Evolutionary conservation across 2,329 filamentous ascomycete species (phyloP).

Genomic region (Blastomyces gilchristii): DNA sequence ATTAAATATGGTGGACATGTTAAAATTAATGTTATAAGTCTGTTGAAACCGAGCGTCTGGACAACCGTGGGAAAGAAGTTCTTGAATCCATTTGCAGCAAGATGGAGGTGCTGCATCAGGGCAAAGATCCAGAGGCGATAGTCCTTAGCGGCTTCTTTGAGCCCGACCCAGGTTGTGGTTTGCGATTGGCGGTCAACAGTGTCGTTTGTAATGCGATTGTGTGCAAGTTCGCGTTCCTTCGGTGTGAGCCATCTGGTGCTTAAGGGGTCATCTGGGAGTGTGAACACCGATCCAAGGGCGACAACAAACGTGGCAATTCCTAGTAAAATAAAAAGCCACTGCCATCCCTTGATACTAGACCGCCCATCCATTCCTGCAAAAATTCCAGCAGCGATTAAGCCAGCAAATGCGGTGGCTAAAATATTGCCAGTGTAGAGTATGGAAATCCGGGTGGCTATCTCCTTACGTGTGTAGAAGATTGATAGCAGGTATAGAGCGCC

Average conservation of each 20-base stretch:
- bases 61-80: slow-evolving; percentile 39
- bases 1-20: slow-evolving; percentile 23
- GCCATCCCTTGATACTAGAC: slow-evolving; percentile 47
- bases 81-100: slow-evolving; percentile 37
- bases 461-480: slow-evolving; percentile 55
- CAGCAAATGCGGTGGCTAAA: slow-evolving; percentile 51
- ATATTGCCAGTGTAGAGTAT: slow-evolving; percentile 51
- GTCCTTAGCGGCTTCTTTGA: slow-evolving; percentile 25
- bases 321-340: slow-evolving; percentile 52
- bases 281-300: slow-evolving; percentile 32
- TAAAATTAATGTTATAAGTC: slow-evolving; percentile 40
- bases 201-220: slow-evolving; percentile 37
- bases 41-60: slow-evolving; percentile 37
- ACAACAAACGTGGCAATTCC: slow-evolving; percentile 40
- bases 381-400: slow-evolving; percentile 50
- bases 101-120: slow-evolving; percentile 40
- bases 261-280: slow-evolving; percentile 35
- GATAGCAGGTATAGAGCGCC: slow-evolving; percentile 53
- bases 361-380: slow-evolving; percentile 49
- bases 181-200: slow-evolving; percentile 35
- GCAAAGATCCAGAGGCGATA: slow-evolving; percentile 34
- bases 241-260: slow-evolving; percentile 25
- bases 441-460: slow-evolving; percentile 46
- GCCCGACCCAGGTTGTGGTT: slow-evolving; percentile 32
- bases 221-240: slow-evolving; percentile 32